Base-by-base conservation (phyloP, 306 rosid genomes). In the Astragalus membranaceus region DNA sequence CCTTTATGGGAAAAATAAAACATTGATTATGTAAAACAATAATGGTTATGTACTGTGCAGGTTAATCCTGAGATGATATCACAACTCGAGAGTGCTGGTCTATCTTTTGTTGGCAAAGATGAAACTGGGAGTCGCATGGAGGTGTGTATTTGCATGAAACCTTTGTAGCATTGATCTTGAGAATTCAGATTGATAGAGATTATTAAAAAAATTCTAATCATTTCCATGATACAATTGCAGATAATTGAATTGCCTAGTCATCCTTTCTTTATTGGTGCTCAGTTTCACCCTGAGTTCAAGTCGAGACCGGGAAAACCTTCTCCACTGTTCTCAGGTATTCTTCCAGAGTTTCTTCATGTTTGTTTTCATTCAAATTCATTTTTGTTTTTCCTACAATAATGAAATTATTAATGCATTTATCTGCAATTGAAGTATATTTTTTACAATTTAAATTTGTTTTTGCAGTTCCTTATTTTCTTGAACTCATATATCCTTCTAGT, bases 271-370 rank as follows among this genome's bases (percentile, higher is more conserved):
- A 66, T 89, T 51, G 96, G 92, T 39, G 96, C 81, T 71, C 96
- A 89, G 71, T 89, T 89, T 73, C 96, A 89, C 75, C 96, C 96
- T 2, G 96, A 89, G 78, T 89, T 83, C 63, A 89, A 85, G 78
- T 89, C 96, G 1, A 85, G 96, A 76, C 92, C 96, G 0, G 96
- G 93, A 55, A 87, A 85, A 73, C 96, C 96, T 51, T 87, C 96
- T 60, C 87, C 90, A 1, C 75, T 79, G 48, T 89, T 89, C 83
- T 69, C 81, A 52, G 96, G 96, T 89, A 83, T 44, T 44, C 48
- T 49, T 15, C 13, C 11, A 12, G 29, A 26, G 41, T 60, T 57
- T 35, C 59, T 65, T 36, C 23, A 15, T 32, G 1, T 13, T 26
- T 37, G 44, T 10, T 29, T 35, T 52, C 17, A 26, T 36, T 57